Base-by-base conservation (phyloP, 345 rosid genomes). In the Corchorus capsularis region DNA sequence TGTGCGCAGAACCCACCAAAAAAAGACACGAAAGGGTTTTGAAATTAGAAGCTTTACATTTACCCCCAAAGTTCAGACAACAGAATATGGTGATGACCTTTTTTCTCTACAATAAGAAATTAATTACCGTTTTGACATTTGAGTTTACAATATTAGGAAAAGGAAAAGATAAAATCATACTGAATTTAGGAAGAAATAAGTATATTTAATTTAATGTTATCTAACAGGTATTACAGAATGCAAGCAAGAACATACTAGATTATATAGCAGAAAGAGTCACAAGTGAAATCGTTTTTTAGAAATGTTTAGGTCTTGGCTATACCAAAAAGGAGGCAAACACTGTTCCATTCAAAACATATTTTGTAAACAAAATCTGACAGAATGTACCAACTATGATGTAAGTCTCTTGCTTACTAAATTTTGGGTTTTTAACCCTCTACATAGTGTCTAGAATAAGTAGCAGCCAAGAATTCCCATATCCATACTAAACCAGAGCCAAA, bases 401-500 rank as follows among this genome's bases (percentile, higher is more conserved):
- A 5, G 47, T 7, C 10, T 45, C 1, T 45, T 45, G 47, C 10
- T 45, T 45, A 45, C 9, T 45, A 45, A 45, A 8, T 45, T 45
- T 45, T 45, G 47, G 9, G 47, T 6, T 45, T 45, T 45, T 45
- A 1, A 1, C 47, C 47, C 10, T 45, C 10, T 45, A 45, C 8
- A 45, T 6, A 7, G 47, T 6, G 47, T 45, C 47, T 45, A 45
- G 47, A 45, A 45, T 45, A 45, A 45, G 47, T 45, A 45, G 8
- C 47, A 45, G 47, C 47, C 47, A 45, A 45, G 47, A 45, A 45
- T 7, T 45, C 47, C 47, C 8, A 45, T 45, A 45, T 5, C 6
- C 55, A 13, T 27, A 67, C 6, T 47, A 47, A 67, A 47, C n/a
- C 53, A 27, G 71, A 67, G 41, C n/a, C 64, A 67, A 47, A 67